Conservation (phyloP, 2,329 filamentous ascomycete genomes). For the Knoxdaviesia capensis region DNA sequence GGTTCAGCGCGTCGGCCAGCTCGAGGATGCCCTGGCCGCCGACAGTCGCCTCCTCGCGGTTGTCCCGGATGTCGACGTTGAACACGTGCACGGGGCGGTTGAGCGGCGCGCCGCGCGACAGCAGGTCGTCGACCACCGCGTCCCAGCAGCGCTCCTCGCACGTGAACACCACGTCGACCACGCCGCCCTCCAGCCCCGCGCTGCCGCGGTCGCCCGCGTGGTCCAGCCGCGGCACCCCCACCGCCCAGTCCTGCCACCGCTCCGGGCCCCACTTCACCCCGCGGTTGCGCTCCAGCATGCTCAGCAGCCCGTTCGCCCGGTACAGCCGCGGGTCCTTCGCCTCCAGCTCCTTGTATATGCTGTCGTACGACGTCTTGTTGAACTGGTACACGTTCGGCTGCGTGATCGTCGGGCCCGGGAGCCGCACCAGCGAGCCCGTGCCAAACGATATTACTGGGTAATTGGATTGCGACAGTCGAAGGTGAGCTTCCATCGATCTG, state of each 20-base stretch:
- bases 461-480: constrained; percentile 64
- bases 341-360: constrained; percentile 82
- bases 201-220: constrained; percentile 59
- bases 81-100: constrained; percentile 94
- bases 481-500: constrained; percentile 97
- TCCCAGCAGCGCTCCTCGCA: constrained; percentile 98
- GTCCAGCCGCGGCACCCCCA: constrained; percentile 56
- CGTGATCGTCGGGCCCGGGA: constrained; percentile 76
- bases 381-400: constrained; percentile 97
- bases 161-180: constrained; percentile 88
- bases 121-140: constrained; percentile 82
- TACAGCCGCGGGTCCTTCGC: constrained; percentile 76
- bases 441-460: constrained; percentile 98
- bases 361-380: constrained; percentile 88
- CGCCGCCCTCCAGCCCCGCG: constrained; percentile 64
- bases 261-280: constrained; percentile 90
- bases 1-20: constrained; percentile 68
- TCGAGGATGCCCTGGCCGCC: constrained; percentile 86
- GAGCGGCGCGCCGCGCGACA: constrained; percentile 65
- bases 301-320: constrained; percentile 76
- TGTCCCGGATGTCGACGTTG: constrained; percentile 96
- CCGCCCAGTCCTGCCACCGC: constrained; percentile 92
- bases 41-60: constrained; percentile 85
- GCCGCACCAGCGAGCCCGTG: constrained; percentile 80
- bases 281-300: constrained; percentile 87